Base-by-base conservation (phyloP, 23 red algal species). In the Agarophyton chilense region DNA sequence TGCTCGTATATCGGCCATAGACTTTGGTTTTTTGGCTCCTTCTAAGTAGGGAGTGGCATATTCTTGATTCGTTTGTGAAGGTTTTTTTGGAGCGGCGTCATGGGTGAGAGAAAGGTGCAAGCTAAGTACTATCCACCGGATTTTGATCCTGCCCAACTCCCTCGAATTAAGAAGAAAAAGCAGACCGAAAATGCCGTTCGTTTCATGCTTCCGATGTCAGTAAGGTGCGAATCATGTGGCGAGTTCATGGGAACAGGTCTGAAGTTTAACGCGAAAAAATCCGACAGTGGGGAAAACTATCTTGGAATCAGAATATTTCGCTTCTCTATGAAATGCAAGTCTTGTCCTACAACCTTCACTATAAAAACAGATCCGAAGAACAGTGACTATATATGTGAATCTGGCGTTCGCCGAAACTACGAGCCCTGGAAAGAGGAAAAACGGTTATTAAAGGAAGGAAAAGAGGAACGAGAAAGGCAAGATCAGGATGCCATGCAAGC, bases 61-160 rank as follows among this genome's bases (percentile, higher is more conserved):
- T n/a, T 17, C 21, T 22, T 61, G 17, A 21, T 13, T 2, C 17
- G 51, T 54, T 54, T 18, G 7, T 21, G 29, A 10, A 28, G 19
- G 55, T 28, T 8, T 7, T 28, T 28, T 28, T 28, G 14, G 55
- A 28, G n/a, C n/a, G 3, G 19, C 55, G 18, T 39, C 1, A 98
- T 98, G 95, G 82, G 90, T 31, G 95, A 98, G 50, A 83, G 95
- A 40, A 98, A 98, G 47, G 95, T 94, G 19, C 87, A 94, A 28
- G 92, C 92, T 45, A 98, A 98, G 86, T 98, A 98, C 77, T 98
- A 98, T 66, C 95, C 95, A 29, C 95, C 95, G 21, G 95, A 98
- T 75, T 98, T 98, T 94, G 95, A 98, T 78, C 91, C 91, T 40
- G 76, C 80, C 52, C 88, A 83, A 42, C 90, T 98, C 11, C 84